Evolutionary conservation across 1,284 basidiomycete genomes (phyloP).

Genomic region (Exobasidium cylindrosporum): DNA sequence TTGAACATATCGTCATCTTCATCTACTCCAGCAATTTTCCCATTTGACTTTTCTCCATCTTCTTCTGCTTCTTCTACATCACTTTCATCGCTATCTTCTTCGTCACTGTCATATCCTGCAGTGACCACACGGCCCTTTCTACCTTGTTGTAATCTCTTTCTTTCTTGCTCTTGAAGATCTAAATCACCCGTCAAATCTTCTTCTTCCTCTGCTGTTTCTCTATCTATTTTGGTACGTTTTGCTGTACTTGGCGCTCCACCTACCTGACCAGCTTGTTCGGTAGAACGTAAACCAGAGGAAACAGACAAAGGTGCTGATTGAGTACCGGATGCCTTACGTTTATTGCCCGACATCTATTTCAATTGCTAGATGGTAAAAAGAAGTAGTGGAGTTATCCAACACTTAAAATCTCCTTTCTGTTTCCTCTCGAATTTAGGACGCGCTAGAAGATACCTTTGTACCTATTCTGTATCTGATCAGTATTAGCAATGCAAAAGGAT

Average conservation of each 20-base stretch:
- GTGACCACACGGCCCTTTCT: constrained; percentile 57
- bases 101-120: constrained; percentile 82
- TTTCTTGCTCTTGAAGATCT: constrained; percentile 45
- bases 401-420: too few species aligned
- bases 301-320: background rate
- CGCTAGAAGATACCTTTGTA: too few species aligned
- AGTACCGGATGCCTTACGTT: constrained; percentile 6
- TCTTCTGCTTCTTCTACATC: constrained; percentile 59
- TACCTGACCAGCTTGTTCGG: constrained; percentile 3
- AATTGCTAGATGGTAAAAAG: background rate
- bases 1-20: constrained; percentile 83
- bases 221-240: constrained; percentile 10
- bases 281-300: background rate
- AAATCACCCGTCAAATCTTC: constrained; percentile 27
- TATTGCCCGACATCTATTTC: background rate
- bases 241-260: constrained; percentile 11
- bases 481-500: too few species aligned
- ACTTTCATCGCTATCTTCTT: constrained; percentile 66
- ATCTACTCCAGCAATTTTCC: constrained; percentile 20
- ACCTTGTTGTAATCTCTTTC: constrained; percentile 32
- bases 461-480: too few species aligned
- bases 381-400: background rate
- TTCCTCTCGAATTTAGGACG: too few species aligned
- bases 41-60: background rate
- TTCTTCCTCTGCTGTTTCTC: background rate